Percentiles rank a stretch among this genome's conserved stretches.
phyloP scores from a whole-genome alignment of 192 early-diverging fungal species.

The Podila horticola region DNA sequence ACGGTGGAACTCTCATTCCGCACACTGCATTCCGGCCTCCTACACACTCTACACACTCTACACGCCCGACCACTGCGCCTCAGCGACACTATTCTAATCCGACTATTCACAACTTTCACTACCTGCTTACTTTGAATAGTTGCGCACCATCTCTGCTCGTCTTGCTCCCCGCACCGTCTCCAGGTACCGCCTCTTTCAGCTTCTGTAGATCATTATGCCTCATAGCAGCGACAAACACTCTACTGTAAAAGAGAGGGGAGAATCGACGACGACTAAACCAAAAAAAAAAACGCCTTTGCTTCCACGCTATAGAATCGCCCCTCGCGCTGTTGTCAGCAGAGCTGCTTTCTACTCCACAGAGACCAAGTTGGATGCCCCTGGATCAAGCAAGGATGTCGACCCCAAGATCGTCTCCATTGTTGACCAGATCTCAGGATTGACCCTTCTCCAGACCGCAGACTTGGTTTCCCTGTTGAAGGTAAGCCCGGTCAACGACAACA shows the following conservation, averaged over 20 bases:
- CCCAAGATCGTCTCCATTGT: conserved; percentile 88
- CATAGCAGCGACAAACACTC: not conserved
- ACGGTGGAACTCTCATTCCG: no score
- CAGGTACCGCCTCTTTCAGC: conserved; percentile 12
- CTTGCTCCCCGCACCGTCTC: conserved; percentile 35
- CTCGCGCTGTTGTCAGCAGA: conserved; percentile 45
- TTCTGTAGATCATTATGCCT: not conserved
- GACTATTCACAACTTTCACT: not conserved
- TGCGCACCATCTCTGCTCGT: conserved; percentile 39
- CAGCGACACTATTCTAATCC: not conserved
- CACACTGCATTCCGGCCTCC: no score
- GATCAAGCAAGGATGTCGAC: conserved; percentile 60
- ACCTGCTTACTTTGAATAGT: conserved; percentile 4
- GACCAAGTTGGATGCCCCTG: conserved; percentile 70
- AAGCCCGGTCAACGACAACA: conserved; percentile 4
- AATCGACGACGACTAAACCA: no score
- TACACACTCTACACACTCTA: no score
- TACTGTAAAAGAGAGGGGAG: no score
- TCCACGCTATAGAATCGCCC: conserved; percentile 22
- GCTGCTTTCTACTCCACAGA: conserved; percentile 46
- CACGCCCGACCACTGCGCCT: no score
- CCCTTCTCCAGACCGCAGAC: conserved; percentile 91
- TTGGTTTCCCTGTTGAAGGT: conserved; percentile 93
- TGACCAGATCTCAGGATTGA: conserved; percentile 90
- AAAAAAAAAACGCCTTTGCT: not conserved